Conservation (phyloP, 1,284 basidiomycete species). For the Ceratobasidium theobromae region DNA sequence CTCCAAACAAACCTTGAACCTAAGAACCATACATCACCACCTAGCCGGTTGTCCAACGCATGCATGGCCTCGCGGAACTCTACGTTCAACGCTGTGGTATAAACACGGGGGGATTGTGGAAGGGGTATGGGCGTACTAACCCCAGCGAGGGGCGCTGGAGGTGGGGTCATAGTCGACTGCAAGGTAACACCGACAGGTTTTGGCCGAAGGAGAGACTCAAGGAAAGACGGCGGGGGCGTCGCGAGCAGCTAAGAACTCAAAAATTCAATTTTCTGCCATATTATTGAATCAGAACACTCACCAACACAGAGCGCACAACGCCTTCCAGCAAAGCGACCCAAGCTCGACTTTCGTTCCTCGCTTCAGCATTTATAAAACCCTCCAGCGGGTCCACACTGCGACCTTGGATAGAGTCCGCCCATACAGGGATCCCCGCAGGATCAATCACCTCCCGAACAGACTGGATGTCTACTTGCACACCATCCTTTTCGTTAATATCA, state of each 20-base stretch:
- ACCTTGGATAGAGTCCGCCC: constrained; percentile 55
- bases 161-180: constrained; percentile 56
- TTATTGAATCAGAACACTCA: too few relatives aligned
- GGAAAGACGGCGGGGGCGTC: constrained; percentile 49
- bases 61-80: constrained; percentile 68
- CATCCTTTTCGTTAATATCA: neutral
- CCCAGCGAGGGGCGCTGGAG: constrained; percentile 68
- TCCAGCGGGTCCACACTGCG: constrained; percentile 54
- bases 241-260: constrained; percentile 57
- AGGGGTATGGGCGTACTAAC: constrained; percentile 61
- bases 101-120: constrained; percentile 48
- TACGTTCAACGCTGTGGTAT: constrained; percentile 27
- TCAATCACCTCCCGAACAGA: constrained; percentile 52
- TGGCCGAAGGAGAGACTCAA: constrained; percentile 41
- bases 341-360: constrained; percentile 70
- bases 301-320: constrained; percentile 69
- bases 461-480: constrained; percentile 34
- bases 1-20: constrained; percentile 53
- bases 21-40: constrained; percentile 74
- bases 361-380: constrained; percentile 60
- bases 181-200: constrained; percentile 44
- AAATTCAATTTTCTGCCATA: too few relatives aligned
- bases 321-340: constrained; percentile 77
- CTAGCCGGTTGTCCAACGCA: constrained; percentile 69
- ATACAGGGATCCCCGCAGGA: constrained; percentile 64